Evolutionary conservation across 805 yeast species (phyloP).

Genomic region (Pichia scutulata): DNA sequence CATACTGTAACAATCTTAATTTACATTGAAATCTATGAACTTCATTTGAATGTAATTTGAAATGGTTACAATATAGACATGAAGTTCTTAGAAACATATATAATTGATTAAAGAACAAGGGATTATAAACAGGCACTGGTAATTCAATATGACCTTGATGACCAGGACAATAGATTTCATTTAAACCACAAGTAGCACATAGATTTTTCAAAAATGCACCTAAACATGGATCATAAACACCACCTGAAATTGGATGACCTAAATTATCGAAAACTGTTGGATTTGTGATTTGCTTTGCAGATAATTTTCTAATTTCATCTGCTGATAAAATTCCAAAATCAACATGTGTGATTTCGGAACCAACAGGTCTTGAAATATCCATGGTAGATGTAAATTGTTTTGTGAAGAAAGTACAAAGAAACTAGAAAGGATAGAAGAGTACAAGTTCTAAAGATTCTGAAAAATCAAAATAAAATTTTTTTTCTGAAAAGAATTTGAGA

Average conservation of each 20-base stretch:
- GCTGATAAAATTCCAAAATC: slow-evolving; percentile 83
- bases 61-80: slow-evolving; percentile 86
- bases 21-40: slow-evolving; percentile 72
- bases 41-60: slow-evolving; percentile 62
- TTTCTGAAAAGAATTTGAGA: background rate
- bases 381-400: slow-evolving; percentile 30
- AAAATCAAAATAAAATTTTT: background rate
- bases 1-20: slow-evolving; percentile 77
- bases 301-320: slow-evolving; percentile 73
- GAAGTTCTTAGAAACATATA: slow-evolving; percentile 75
- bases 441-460: background rate
- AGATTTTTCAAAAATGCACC: slow-evolving; percentile 88
- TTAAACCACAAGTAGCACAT: slow-evolving; percentile 94
- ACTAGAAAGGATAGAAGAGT: background rate
- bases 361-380: slow-evolving; percentile 97
- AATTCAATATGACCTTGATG: slow-evolving; percentile 97
- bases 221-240: slow-evolving; percentile 87
- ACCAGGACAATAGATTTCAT: slow-evolving; percentile 93
- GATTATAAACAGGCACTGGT: slow-evolving; percentile 93
- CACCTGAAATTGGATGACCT: slow-evolving; percentile 93
- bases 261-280: slow-evolving; percentile 93
- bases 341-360: slow-evolving; percentile 86
- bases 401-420: background rate
- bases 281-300: slow-evolving; percentile 92
- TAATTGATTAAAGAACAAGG: slow-evolving; percentile 87